These are phyloP conservation scores for Climacium dendroides DNA, from an alignment of 225 moss, liverwort and hornwort species.

Conservation along the genomic window DNA sequence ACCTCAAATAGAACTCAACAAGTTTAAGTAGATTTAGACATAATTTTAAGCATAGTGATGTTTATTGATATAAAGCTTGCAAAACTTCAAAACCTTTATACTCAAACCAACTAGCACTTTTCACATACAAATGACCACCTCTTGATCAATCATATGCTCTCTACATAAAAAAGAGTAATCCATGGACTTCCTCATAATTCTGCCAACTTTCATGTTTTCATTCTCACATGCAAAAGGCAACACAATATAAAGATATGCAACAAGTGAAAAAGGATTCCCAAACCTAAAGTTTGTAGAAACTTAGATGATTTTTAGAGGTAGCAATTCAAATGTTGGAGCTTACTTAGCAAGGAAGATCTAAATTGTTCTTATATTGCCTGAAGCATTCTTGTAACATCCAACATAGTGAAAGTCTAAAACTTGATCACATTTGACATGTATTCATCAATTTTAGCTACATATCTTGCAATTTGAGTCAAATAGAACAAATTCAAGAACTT, in stretches of 20 bases:
- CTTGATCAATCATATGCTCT: no score
- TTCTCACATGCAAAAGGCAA: not conserved
- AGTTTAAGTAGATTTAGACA: not conserved
- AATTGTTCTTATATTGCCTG: no score
- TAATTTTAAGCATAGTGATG: not conserved
- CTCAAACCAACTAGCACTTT: not conserved
- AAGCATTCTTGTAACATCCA: no score
- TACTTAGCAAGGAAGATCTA: not conserved
- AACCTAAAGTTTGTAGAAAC: not conserved
- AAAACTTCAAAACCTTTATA: not conserved
- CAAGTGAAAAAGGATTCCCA: not conserved
- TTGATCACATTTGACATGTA: no score
- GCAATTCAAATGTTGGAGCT: not conserved
- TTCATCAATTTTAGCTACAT: no score
- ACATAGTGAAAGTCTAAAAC: no score
- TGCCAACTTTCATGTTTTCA: not conserved
- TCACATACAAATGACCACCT: not conserved
- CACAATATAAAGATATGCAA: not conserved
- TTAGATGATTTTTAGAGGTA: not conserved
- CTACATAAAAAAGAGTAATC: not conserved
- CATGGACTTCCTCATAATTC: not conserved
- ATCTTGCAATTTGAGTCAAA: no score
- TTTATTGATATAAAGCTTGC: not conserved
- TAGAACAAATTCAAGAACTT: no score
- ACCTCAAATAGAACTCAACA: accelerated